A percentile compares a stretch with the other conserved stretches of the same genome.
Evolutionary conservation across 768 basidiomycete species (phyloP).

Genomic region (Boletus pseudopeckii): DNA sequence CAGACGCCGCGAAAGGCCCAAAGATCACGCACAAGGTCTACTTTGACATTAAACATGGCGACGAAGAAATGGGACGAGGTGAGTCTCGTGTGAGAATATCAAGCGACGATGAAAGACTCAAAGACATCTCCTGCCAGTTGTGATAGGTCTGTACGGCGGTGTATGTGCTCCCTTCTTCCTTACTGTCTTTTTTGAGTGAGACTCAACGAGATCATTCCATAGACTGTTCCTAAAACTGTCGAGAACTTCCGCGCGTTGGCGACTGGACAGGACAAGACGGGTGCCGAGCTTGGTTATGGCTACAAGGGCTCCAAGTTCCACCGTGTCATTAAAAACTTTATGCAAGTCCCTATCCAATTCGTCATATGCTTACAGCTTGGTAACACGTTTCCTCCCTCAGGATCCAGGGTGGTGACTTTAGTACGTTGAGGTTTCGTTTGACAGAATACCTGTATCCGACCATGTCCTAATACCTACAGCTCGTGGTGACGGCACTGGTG

Average conservation of each 20-base stretch:
- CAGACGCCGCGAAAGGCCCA: slow-evolving; percentile 81
- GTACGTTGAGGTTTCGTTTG: slow-evolving; percentile 43
- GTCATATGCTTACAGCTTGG: background rate
- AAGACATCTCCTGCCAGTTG: slow-evolving; percentile 44
- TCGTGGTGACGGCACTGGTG: slow-evolving; percentile 84
- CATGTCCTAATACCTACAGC: slow-evolving; percentile 41
- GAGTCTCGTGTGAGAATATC: slow-evolving; percentile 22
- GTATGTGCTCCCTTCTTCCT: slow-evolving; percentile 40
- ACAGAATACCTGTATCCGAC: slow-evolving; percentile 16
- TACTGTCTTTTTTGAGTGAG: background rate
- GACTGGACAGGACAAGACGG: slow-evolving; percentile 71
- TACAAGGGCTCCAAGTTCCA: slow-evolving; percentile 98
- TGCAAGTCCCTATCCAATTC: slow-evolving; percentile 43
- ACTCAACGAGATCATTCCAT: background rate
- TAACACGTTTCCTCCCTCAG: slow-evolving; percentile 35
- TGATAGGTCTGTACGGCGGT: slow-evolving; percentile 87
- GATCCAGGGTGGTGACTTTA: slow-evolving; percentile 99
- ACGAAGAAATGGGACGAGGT: slow-evolving; percentile 81
- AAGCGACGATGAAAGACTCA: background rate
- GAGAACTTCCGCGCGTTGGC: slow-evolving; percentile 97
- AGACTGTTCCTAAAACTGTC: slow-evolving; percentile 94
- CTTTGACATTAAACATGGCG: slow-evolving; percentile 94
- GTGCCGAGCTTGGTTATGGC: slow-evolving; percentile 70
- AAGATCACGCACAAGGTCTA: slow-evolving; percentile 90
- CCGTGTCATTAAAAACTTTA: slow-evolving; percentile 91